These are phyloP conservation scores for Dactylellina parvicollis DNA, from an alignment of 2,329 filamentous ascomycete genomes.

Conservation along the genomic window DNA sequence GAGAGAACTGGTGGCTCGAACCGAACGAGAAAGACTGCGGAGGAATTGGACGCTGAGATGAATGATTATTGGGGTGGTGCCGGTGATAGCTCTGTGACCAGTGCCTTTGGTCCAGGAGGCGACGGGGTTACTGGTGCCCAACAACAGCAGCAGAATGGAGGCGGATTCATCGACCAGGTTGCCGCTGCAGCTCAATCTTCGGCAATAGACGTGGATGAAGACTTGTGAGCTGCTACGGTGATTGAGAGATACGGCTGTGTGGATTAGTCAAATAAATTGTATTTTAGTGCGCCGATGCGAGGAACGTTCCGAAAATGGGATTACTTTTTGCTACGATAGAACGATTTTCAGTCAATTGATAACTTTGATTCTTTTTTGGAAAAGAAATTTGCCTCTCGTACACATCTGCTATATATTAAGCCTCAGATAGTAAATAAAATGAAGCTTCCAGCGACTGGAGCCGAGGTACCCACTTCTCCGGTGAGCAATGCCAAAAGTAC, in stretches of 20 bases:
- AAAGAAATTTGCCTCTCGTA: no score
- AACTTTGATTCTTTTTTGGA: no score
- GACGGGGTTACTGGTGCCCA: conserved; percentile 10
- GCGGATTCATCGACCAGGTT: conserved; percentile 20
- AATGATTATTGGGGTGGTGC: conserved; percentile 79
- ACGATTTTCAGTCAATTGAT: not conserved
- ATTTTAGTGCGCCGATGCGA: not conserved
- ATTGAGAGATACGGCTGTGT: not conserved
- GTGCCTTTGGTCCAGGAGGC: conserved; percentile 42
- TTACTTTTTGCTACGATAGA: conserved; percentile 3
- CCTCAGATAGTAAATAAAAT: no score
- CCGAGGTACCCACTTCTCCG: no score
- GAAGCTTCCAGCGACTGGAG: no score
- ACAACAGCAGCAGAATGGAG: conserved; percentile 27
- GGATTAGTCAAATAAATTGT: not conserved
- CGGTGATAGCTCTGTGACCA: conserved; percentile 21
- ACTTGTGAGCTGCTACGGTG: conserved; percentile 16
- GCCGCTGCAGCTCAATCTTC: conserved; percentile 28
- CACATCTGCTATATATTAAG: no score
- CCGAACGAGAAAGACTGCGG: conserved; percentile 82
- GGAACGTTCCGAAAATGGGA: not conserved
- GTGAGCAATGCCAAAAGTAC: no score
- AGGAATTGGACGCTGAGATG: conserved; percentile 96
- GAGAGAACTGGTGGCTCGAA: conserved; percentile 64
- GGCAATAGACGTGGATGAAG: conserved; percentile 43